These are phyloP conservation scores for Acorus calamus DNA, from an alignment of 106 monocot species.

Conservation along the genomic window DNA sequence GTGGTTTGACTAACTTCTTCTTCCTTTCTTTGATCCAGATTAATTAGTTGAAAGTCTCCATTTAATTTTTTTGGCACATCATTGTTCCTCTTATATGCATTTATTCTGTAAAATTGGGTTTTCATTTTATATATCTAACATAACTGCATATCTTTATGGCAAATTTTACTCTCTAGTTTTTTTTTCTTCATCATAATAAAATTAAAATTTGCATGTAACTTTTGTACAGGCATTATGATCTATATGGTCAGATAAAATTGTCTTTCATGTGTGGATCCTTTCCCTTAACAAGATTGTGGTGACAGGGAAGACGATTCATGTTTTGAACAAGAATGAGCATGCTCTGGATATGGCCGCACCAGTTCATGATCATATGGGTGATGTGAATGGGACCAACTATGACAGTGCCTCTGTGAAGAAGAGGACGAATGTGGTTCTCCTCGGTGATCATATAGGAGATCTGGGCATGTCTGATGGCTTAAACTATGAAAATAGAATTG, in stretches of 20 bases:
- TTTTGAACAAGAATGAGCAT: conserved; percentile 87
- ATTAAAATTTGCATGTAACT: no score
- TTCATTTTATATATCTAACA: no score
- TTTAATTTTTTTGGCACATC: no score
- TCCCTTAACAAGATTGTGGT: not conserved
- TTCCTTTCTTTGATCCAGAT: not conserved
- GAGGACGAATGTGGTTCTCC: conserved; percentile 66
- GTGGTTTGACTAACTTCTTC: not conserved
- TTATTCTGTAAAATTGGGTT: no score
- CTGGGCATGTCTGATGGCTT: conserved; percentile 80
- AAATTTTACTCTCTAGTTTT: no score
- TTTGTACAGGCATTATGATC: no score
- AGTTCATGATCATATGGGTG: conserved; percentile 46
- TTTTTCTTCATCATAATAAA: no score
- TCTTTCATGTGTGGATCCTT: no score
- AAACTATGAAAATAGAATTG: conserved; percentile 64
- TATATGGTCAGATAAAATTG: no score
- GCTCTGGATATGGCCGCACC: conserved; percentile 78
- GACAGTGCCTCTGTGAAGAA: conserved; percentile 36
- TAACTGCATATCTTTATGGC: no score
- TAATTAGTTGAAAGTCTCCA: no score
- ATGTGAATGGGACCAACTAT: conserved; percentile 40
- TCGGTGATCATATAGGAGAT: conserved; percentile 83
- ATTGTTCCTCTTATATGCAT: no score
- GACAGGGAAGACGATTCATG: conserved; percentile 79